Conservation (phyloP, 2,329 filamentous ascomycete species). For the Plenodomus biglobosus region DNA sequence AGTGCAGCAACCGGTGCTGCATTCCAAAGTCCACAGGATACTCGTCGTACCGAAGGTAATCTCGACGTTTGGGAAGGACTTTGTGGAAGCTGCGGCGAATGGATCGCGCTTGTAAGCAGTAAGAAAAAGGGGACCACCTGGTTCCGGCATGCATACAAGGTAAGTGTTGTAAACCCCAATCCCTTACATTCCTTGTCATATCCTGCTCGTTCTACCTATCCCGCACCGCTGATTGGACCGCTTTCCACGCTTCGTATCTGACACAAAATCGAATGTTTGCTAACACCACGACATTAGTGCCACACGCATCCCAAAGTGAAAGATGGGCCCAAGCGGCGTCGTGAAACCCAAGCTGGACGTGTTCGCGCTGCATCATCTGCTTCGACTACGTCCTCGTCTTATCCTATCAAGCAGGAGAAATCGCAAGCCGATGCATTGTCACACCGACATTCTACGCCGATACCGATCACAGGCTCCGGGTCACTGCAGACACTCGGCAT, state of each 20-base stretch:
- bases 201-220: slow-evolving; percentile 5
- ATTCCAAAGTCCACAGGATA: slow-evolving; percentile 76
- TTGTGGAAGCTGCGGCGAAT: slow-evolving; percentile 76
- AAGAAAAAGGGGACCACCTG: slow-evolving; percentile 93
- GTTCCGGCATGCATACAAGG: slow-evolving; percentile 89
- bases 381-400: slow-evolving; percentile 38
- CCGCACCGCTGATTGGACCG: slow-evolving; percentile 4
- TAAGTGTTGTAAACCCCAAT: slow-evolving; percentile 43
- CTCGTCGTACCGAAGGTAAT: slow-evolving; percentile 75
- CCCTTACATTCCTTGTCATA: slow-evolving; percentile 9
- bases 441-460: slow-evolving; percentile 37
- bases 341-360: slow-evolving; percentile 44
- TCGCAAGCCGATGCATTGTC: slow-evolving; percentile 23
- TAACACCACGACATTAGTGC: slow-evolving; percentile 37
- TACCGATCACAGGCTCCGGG: slow-evolving; percentile 24
- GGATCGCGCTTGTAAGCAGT: slow-evolving; percentile 78
- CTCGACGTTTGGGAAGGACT: slow-evolving; percentile 80
- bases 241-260: slow-evolving; percentile 1
- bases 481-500: slow-evolving; percentile 31
- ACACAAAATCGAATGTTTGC: slow-evolving; percentile 16
- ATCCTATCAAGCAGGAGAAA: slow-evolving; percentile 36
- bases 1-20: slow-evolving; percentile 77
- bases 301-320: slow-evolving; percentile 49
- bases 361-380: slow-evolving; percentile 41
- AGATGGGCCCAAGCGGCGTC: slow-evolving; percentile 47